Evolutionary conservation across 2,329 filamentous ascomycete species (phyloP).

Genomic region (Penicillium hordei): DNA sequence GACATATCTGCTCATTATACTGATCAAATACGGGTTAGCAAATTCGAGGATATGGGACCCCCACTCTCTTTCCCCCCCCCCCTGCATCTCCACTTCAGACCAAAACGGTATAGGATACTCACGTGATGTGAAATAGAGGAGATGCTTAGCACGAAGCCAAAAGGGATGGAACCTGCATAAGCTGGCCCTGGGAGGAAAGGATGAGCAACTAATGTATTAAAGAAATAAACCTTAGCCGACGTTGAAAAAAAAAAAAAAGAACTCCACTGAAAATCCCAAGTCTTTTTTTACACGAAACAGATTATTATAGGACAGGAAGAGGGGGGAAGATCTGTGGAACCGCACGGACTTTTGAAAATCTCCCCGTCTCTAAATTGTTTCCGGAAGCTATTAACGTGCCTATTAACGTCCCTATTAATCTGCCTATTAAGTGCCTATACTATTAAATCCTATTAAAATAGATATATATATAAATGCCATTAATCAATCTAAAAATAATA

Average conservation of each 20-base stretch:
- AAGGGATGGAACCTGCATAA: conserved; percentile 10
- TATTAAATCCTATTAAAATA: background rate
- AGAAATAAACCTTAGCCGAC: background rate
- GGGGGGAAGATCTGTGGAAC: background rate
- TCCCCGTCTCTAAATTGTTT: background rate
- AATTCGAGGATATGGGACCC: background rate
- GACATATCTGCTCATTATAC: conserved; percentile 33
- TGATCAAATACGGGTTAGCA: background rate
- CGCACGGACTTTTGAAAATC: background rate
- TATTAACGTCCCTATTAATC: background rate
- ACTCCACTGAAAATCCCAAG: too few relatives aligned
- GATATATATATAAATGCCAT: background rate
- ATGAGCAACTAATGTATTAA: background rate
- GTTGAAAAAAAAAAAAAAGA: background rate
- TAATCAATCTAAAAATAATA: background rate
- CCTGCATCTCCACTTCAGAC: background rate
- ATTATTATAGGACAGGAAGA: background rate
- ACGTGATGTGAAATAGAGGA: conserved; percentile 9
- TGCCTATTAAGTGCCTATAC: background rate
- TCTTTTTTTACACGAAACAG: background rate
- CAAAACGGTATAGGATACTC: conserved; percentile 3
- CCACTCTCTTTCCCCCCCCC: background rate
- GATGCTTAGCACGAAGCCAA: background rate
- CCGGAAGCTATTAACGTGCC: background rate
- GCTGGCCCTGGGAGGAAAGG: conserved; percentile 2